Percentiles rank a stretch among this genome's conserved stretches.
Evolutionary conservation across 768 basidiomycete genomes (phyloP).

Genomic region (Neoboletus brunneissimus): DNA sequence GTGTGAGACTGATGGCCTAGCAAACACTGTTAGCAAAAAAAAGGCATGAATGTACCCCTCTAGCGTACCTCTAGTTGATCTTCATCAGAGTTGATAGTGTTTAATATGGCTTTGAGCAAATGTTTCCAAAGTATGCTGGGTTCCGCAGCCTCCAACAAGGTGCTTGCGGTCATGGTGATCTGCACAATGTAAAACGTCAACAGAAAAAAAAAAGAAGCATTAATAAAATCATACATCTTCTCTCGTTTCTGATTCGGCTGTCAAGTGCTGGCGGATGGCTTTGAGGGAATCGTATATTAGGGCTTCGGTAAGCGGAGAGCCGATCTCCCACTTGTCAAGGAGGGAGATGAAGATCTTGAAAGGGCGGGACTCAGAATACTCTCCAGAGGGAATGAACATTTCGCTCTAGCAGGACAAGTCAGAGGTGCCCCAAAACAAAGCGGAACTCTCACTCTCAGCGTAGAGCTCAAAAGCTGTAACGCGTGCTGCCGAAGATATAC

Average conservation of each 20-base stretch:
- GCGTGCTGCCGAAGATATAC: constrained; percentile 66
- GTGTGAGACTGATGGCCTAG: constrained; percentile 64
- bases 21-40: constrained; percentile 5
- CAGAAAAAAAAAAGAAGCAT: background rate
- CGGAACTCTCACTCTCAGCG: constrained; percentile 55
- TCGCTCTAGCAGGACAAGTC: constrained; percentile 50
- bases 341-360: constrained; percentile 96
- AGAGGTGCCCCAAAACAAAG: constrained; percentile 3
- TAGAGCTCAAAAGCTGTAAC: constrained; percentile 65
- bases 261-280: constrained; percentile 58
- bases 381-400: constrained; percentile 68
- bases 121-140: constrained; percentile 85
- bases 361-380: constrained; percentile 77
- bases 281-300: constrained; percentile 79
- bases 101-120: constrained; percentile 55
- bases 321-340: constrained; percentile 97
- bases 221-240: constrained; percentile 53
- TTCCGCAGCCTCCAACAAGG: constrained; percentile 90
- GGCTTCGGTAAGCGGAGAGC: constrained; percentile 71
- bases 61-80: constrained; percentile 46
- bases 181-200: constrained; percentile 26
- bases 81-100: constrained; percentile 48
- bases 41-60: background rate
- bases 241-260: constrained; percentile 48
- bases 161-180: constrained; percentile 80